Evolutionary conservation across 768 basidiomycete genomes (phyloP).

Genomic region (Suillus decipiens): DNA sequence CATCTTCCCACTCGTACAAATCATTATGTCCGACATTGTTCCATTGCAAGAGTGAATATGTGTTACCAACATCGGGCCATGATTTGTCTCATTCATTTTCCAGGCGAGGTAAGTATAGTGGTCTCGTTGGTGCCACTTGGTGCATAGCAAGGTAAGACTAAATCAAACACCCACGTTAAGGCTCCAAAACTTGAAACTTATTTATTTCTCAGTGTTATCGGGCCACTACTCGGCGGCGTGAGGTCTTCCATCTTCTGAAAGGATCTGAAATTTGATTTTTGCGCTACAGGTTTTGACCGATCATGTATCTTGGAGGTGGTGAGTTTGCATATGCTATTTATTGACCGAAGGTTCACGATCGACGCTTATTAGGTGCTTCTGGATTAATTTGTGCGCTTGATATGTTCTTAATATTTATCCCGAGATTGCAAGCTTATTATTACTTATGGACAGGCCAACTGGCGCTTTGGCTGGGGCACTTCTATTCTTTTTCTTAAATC

Average conservation of each 20-base stretch:
- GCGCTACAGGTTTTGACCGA: conserved; percentile 33
- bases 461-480: conserved; percentile 34
- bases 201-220: conserved; percentile 33
- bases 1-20: conserved; percentile 38
- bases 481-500: conserved; percentile 37
- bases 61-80: background rate
- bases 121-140: conserved; percentile 41
- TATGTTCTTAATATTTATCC: background rate
- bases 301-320: conserved; percentile 43
- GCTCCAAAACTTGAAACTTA: background rate
- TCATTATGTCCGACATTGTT: conserved; percentile 43
- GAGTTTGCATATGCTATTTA: conserved; percentile 11
- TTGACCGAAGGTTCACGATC: background rate
- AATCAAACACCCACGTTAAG: background rate
- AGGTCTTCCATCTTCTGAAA: conserved; percentile 2
- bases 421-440: background rate
- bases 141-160: conserved; percentile 37
- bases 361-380: conserved; percentile 34
- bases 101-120: conserved; percentile 43
- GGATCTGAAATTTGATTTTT: background rate
- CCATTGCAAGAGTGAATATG: conserved; percentile 30
- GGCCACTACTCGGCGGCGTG: conserved; percentile 44
- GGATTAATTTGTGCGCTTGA: conserved; percentile 34
- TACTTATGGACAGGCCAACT: conserved; percentile 34
- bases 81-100: background rate